Evolutionary conservation across 148 eudicot genomes (phyloP), one percentile per base, ranked within the genome.

Genomic region (Persicaria maculosa): DNA sequence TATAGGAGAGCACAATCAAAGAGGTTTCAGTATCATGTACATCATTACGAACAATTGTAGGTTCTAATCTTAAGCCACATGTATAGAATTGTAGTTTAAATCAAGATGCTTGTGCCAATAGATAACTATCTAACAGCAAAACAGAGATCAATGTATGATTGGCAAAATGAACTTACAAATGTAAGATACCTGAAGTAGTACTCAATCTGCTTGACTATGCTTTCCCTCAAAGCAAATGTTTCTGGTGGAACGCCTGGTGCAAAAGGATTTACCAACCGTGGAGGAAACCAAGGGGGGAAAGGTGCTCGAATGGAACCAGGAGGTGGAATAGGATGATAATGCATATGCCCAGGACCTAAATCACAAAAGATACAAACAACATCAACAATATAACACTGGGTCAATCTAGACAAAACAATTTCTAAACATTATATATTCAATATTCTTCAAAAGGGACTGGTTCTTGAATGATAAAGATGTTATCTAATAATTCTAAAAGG

Each of bases 131-230:
- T 5, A 31, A 53, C n/a, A 2, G 17, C n/a, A 53, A n/a, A 14
- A n/a, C 4, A 53, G 57, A 40, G 7, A 62, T 62, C 68, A 11
- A 25, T 62, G 5, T 10, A 62, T 44, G 44, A 25, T 62, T 36
- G 12, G 68, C 45, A 40, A 40, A 65, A 65, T 40, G 19, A 65
- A 15, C 70, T 40, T 40, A 8, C 2, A 1, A 40, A 40, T 40
- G 17, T 12, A 43, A 81, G 77, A 47, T 76, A 94, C 98, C 98
- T 88, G 88, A 94, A 94, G 77, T 94, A 94, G 79, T 94, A 94
- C 74, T 94, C 97, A 82, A 94, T 90, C 79, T 94, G 98, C 88
- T 81, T 90, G 65, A 86, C 74, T 19, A 94, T 81, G 65, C 73
- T 79, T 55, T 79, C 83, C 85, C 84, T 86, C 86, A 92, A 86